phyloP scores from a whole-genome alignment of 305 asterid species.

The Caryopteris hybrid region DNA sequence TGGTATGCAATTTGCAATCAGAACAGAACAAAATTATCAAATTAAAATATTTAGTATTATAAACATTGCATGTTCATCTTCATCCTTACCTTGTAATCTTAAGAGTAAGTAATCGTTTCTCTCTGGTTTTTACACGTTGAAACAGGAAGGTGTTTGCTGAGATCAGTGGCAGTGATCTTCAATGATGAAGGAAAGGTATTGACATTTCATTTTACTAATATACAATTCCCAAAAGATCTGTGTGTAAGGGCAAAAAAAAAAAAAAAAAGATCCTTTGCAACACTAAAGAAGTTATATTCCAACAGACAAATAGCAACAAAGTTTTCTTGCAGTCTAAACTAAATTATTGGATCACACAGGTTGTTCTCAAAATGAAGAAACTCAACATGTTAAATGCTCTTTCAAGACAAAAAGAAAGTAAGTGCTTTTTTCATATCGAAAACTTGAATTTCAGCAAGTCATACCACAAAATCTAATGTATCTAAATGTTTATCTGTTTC shows the following conservation, averaged over 20 bases:
- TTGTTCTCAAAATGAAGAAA: slow-evolving; percentile 67
- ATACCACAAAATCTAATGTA: slow-evolving; percentile 3
- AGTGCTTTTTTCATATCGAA: slow-evolving; percentile 13
- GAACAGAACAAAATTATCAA: too few relatives aligned
- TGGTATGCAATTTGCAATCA: slow-evolving; percentile 47
- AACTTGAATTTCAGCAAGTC: slow-evolving; percentile 7
- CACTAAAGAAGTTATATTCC: neutral
- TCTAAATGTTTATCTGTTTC: neutral
- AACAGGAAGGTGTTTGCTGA: slow-evolving; percentile 57
- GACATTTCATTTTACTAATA: slow-evolving; percentile 5
- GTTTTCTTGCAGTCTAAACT: neutral
- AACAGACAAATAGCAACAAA: neutral
- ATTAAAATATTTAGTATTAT: too few relatives aligned
- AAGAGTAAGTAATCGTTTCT: neutral
- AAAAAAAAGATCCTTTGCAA: too few relatives aligned
- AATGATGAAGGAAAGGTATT: slow-evolving; percentile 64
- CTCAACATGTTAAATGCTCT: slow-evolving; percentile 56
- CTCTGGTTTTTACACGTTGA: slow-evolving; percentile 10
- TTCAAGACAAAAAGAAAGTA: slow-evolving; percentile 69
- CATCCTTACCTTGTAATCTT: neutral
- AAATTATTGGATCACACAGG: slow-evolving; percentile 40
- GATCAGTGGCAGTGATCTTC: slow-evolving; percentile 59
- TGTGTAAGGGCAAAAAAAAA: too few relatives aligned
- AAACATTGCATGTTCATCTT: neutral
- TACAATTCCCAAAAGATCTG: too few relatives aligned